Base-by-base conservation (phyloP, 768 basidiomycete species). In the Auricularia auricula-judae region DNA sequence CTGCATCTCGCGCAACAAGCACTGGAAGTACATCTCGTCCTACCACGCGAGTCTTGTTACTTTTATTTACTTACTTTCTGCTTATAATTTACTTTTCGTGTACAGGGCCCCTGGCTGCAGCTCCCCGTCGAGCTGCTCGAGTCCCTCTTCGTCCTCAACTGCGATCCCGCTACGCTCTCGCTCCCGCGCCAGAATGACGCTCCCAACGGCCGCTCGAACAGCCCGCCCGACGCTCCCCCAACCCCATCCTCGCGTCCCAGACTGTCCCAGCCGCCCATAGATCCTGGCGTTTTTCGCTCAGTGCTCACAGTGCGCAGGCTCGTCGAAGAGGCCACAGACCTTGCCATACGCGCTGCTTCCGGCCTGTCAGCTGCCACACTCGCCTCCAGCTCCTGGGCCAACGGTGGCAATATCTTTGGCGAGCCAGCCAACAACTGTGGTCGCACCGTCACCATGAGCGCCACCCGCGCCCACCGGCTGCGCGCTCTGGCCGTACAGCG, bases 11-110 rank as follows among this genome's bases (percentile, higher is more conserved):
- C 83, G 93, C 68, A 93, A 94, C 78, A 95, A 95, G 74, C 93
- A 95, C 71, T 93, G 92, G 93, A 84, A 86, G 35, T 93, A 93
- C 71, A 93, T 94, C 76, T 91, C 89, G 75, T 91, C 91, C 29
- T 93, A 90, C 73, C 90, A 92, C 73, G 91, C 91, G 76, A 66
- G 87, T 85, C 59, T 66, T 29, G 51, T 54, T 68, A 66, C 53
- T 29, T 64, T 63, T 42, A 65, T 21, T 54, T 36, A 29, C 63
- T 56, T 21, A 23, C 39, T 21, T 36, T 36, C 60, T 65, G 29
- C 42, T 54, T 14, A 60, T 16, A 8, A 29, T 18, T 35, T n/a
- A 3, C 14, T 18, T 35, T n/a, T 2, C 14, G 35, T 18, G 16
- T 62, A 60, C 71, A 95, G 92, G 93, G 93, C 14, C 91, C 91